Evolutionary conservation across 1,284 basidiomycete genomes (phyloP).

Genomic region (Ceratobasidium sp.): DNA sequence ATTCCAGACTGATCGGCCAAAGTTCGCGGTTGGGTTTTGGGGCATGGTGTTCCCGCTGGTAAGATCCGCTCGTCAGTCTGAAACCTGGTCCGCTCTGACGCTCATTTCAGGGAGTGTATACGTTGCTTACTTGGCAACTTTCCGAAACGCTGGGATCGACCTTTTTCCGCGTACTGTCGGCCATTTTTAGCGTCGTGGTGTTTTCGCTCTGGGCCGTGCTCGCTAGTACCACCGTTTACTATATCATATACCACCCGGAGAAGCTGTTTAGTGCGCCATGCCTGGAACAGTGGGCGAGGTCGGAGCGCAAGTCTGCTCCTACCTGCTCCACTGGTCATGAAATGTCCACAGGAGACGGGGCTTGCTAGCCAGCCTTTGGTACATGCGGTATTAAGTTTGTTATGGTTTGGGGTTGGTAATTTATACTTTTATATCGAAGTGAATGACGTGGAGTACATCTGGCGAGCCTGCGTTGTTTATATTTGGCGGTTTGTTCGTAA

Average conservation of each 20-base stretch:
- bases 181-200: slow-evolving; percentile 15
- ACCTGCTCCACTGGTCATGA: too few species aligned
- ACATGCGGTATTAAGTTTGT: too few species aligned
- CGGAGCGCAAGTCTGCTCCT: too few species aligned
- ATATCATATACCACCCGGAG: background rate
- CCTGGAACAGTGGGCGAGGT: too few species aligned
- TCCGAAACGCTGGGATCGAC: slow-evolving; percentile 3
- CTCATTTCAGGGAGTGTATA: slow-evolving; percentile 30
- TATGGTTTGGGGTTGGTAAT: too few species aligned
- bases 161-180: slow-evolving; percentile 11
- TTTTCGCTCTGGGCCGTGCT: slow-evolving; percentile 13
- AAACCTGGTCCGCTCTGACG: too few species aligned
- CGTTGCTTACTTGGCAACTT: slow-evolving; percentile 3
- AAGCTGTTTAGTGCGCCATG: slow-evolving; percentile 10
- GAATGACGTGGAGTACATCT: too few species aligned
- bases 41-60: slow-evolving; percentile 33
- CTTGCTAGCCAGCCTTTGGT: too few species aligned
- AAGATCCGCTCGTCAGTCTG: background rate
- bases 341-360: too few species aligned
- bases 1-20: slow-evolving; percentile 12
- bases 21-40: slow-evolving; percentile 24
- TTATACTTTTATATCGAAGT: too few species aligned
- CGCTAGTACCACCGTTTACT: background rate
- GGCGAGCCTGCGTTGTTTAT: too few species aligned
- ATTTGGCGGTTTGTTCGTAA: too few species aligned